Percentiles rank a stretch among this genome's conserved stretches.
Conservation (phyloP, 768 basidiomycete genomes). For the Lactarius akahatsu region DNA sequence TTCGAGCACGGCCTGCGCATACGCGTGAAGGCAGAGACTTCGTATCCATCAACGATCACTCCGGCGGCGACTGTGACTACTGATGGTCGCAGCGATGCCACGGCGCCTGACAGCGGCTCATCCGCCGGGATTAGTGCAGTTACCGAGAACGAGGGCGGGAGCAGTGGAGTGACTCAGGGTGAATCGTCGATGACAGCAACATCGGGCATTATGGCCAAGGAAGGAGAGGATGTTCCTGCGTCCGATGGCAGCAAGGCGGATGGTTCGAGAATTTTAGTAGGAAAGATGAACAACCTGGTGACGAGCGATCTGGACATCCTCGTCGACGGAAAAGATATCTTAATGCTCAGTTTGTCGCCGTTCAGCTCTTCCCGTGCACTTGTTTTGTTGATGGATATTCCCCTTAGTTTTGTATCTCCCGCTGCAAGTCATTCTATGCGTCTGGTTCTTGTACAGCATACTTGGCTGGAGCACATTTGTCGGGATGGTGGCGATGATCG, state of each 20-base stretch:
- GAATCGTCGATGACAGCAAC: constrained; percentile 11
- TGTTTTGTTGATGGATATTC: background rate
- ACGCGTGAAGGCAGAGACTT: constrained; percentile 45
- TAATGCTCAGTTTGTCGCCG: constrained; percentile 18
- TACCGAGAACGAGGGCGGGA: constrained; percentile 13
- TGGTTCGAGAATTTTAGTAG: constrained; percentile 51
- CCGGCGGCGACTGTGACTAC: constrained; percentile 20
- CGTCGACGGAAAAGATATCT: constrained; percentile 33
- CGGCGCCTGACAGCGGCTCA: constrained; percentile 32
- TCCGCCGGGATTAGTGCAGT: constrained; percentile 17
- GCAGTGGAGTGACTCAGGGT: constrained; percentile 19
- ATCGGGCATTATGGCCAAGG: constrained; percentile 28
- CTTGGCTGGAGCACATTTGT: constrained; percentile 50
- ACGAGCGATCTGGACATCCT: constrained; percentile 54
- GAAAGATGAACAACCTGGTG: constrained; percentile 76
- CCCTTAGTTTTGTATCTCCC: constrained; percentile 39
- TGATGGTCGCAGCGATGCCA: constrained; percentile 26
- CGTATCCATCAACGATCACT: constrained; percentile 30
- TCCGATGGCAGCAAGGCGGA: constrained; percentile 6
- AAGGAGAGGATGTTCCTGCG: constrained; percentile 1
- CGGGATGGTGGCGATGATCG: constrained; percentile 42
- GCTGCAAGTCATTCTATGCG: constrained; percentile 41
- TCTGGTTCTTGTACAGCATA: constrained; percentile 44
- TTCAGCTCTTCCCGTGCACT: background rate
- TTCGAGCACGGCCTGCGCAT: constrained; percentile 58